Percentiles rank a stretch among this genome's conserved stretches.
These are phyloP conservation scores for Penicillium cinerascens DNA, from an alignment of 495 filamentous ascomycete species.

Conservation along the genomic window DNA sequence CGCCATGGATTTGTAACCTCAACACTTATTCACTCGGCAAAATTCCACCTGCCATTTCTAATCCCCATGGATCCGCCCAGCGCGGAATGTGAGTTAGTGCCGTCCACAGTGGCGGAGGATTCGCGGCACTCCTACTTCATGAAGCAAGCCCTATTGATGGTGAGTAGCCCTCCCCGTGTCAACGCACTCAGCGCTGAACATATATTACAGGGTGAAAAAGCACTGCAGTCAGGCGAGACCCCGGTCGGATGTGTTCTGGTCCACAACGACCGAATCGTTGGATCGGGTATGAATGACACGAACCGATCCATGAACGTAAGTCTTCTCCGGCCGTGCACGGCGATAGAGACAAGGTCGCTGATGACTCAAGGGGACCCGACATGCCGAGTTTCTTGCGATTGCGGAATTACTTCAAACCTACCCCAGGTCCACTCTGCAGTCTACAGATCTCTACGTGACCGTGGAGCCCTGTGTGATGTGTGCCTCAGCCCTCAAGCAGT, in stretches of 20 bases:
- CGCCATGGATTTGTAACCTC: background rate
- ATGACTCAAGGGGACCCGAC: slow-evolving; percentile 71
- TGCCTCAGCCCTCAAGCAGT: slow-evolving; percentile 83
- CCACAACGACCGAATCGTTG: slow-evolving; percentile 67
- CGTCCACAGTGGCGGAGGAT: slow-evolving; percentile 10
- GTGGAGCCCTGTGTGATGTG: slow-evolving; percentile 99
- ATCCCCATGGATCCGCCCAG: background rate
- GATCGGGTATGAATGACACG: slow-evolving; percentile 90
- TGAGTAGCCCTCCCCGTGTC: slow-evolving; percentile 24
- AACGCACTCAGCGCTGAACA: slow-evolving; percentile 8
- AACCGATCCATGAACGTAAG: slow-evolving; percentile 75
- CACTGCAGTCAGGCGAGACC: slow-evolving; percentile 80
- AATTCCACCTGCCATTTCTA: background rate
- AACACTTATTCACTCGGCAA: background rate
- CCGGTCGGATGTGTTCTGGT: slow-evolving; percentile 96
- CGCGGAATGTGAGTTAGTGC: background rate
- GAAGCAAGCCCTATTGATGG: slow-evolving; percentile 67
- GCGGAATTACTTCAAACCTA: slow-evolving; percentile 55
- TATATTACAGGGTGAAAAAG: slow-evolving; percentile 62
- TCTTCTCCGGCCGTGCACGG: background rate
- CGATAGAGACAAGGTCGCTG: background rate
- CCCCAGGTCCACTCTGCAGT: slow-evolving; percentile 57
- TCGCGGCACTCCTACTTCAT: slow-evolving; percentile 58
- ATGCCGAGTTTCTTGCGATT: slow-evolving; percentile 90
- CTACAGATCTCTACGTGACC: slow-evolving; percentile 87